These are phyloP conservation scores for Dinochytrium kinnereticum DNA, from an alignment of 371 early-diverging fungal species.

Conservation along the genomic window DNA sequence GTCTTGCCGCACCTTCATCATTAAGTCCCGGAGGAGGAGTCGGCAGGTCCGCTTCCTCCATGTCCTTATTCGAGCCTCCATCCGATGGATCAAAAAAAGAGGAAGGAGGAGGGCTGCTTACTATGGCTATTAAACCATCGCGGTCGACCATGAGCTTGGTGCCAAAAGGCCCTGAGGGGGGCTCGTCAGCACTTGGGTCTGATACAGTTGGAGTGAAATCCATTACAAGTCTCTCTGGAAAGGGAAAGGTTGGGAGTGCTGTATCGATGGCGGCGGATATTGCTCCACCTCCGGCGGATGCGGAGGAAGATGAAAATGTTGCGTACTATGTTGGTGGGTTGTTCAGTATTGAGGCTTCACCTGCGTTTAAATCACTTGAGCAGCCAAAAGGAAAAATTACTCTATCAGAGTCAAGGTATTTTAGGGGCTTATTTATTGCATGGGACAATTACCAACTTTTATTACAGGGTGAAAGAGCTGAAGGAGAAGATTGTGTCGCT, in stretches of 20 bases:
- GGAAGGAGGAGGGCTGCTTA: background rate
- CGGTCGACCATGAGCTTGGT: background rate
- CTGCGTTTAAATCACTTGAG: conserved; percentile 56
- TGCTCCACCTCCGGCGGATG: background rate
- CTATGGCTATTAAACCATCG: background rate
- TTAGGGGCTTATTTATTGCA: background rate
- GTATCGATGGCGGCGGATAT: background rate
- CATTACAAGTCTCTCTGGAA: no score
- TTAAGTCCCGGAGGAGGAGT: background rate
- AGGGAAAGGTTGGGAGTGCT: background rate
- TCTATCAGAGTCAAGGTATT: conserved; percentile 32
- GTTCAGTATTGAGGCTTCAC: conserved; percentile 57
- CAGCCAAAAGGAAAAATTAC: conserved; percentile 34
- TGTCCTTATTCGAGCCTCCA: conserved; percentile 1
- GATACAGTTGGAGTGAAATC: no score
- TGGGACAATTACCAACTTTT: background rate
- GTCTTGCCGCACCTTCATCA: background rate
- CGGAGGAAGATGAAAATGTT: conserved; percentile 38
- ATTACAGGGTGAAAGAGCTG: conserved; percentile 30
- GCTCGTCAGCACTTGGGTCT: no score
- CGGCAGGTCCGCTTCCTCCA: conserved; percentile 4
- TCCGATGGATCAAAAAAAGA: background rate
- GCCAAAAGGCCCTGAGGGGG: background rate
- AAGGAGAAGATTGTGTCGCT: conserved; percentile 46
- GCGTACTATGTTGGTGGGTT: conserved; percentile 53